These are phyloP conservation scores for Coccinonectria pachysandricola DNA, from an alignment of 2,329 filamentous ascomycete species.

Conservation along the genomic window DNA sequence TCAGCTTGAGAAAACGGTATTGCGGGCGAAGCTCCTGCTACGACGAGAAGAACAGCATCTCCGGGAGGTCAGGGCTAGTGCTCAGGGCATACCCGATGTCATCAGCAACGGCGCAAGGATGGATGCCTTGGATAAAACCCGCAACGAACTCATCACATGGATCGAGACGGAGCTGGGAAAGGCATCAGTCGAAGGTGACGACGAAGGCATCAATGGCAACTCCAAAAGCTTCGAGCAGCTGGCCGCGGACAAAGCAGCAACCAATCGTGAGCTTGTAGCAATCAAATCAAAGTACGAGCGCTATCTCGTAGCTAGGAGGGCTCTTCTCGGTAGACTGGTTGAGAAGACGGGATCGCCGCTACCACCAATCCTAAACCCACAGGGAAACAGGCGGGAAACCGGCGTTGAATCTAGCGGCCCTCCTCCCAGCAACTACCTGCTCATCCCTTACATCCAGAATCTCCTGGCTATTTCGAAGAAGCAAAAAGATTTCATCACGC, in stretches of 20 bases:
- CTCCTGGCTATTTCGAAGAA: constrained; percentile 42
- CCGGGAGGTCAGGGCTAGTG: constrained; percentile 32
- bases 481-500: constrained; percentile 46
- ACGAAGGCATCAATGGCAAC: constrained; percentile 14
- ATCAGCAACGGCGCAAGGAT: constrained; percentile 33
- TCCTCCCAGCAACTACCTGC: constrained; percentile 29
- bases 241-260: constrained; percentile 15
- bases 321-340: constrained; percentile 33
- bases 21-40: constrained; percentile 47
- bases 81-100: constrained; percentile 25
- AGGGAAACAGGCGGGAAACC: no score
- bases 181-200: constrained; percentile 28
- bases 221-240: constrained; percentile 12
- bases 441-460: constrained; percentile 46
- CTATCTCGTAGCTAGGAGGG: constrained; percentile 41
- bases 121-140: constrained; percentile 43
- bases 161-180: constrained; percentile 52
- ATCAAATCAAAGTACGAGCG: constrained; percentile 44
- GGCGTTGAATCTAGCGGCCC: no score
- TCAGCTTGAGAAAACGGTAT: constrained; percentile 46
- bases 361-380: constrained; percentile 11
- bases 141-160: constrained; percentile 53
- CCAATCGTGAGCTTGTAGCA: constrained; percentile 31
- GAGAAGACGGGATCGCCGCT: constrained; percentile 21
- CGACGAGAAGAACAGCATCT: constrained; percentile 47